Conservation (phyloP, 768 basidiomycete species). For the Suillus americanus region DNA sequence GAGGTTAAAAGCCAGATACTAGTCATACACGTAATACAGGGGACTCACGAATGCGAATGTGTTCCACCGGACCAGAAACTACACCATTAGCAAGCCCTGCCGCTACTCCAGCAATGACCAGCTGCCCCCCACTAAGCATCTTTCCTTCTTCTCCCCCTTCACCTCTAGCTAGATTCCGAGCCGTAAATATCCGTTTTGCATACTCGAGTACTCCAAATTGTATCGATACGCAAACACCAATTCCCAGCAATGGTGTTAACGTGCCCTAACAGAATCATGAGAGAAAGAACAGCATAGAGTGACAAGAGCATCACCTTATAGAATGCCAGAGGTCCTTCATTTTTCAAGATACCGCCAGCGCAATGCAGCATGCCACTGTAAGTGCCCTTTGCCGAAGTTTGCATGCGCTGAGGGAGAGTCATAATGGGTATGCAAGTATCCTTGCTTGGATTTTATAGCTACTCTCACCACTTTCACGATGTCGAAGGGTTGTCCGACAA, state of each 20-base stretch:
- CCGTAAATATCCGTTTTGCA: constrained; percentile 76
- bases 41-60: constrained; percentile 88
- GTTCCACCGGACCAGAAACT: constrained; percentile 95
- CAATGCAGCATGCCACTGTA: constrained; percentile 88
- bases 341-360: constrained; percentile 85
- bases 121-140: constrained; percentile 58
- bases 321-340: constrained; percentile 91
- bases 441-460: background rate
- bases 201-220: constrained; percentile 91
- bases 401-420: constrained; percentile 68
- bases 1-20: background rate
- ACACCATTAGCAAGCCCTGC: constrained; percentile 91
- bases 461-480: constrained; percentile 91
- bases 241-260: constrained; percentile 84
- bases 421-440: constrained; percentile 14
- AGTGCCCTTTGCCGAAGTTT: constrained; percentile 89
- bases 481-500: constrained; percentile 94
- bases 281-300: constrained; percentile 2
- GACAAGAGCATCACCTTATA: constrained; percentile 69
- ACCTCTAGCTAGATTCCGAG: constrained; percentile 57
- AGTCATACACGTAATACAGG: background rate
- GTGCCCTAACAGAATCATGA: constrained; percentile 67
- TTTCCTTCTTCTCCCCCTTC: constrained; percentile 66
- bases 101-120: constrained; percentile 73
- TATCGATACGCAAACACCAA: constrained; percentile 94